These are phyloP conservation scores for Stevia rebaudiana DNA, from an alignment of 140 eudicot species.

Conservation along the genomic window DNA sequence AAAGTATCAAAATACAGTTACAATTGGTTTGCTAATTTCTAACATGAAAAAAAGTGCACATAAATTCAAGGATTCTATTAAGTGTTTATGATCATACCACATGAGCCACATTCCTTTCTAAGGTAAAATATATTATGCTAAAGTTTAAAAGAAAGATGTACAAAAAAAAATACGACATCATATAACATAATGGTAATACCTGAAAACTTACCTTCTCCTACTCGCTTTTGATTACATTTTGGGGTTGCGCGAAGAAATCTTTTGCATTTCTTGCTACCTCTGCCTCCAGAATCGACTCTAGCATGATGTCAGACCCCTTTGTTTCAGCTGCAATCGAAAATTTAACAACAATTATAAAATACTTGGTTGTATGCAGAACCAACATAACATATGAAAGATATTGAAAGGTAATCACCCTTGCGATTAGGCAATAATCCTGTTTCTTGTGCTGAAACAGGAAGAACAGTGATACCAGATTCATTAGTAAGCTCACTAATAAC, in stretches of 20 bases:
- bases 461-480: slow-evolving; percentile 72
- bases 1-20: not conserved
- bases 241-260: slow-evolving; percentile 54
- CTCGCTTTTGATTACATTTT: slow-evolving; percentile 39
- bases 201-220: slow-evolving; percentile 16
- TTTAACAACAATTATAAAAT: not conserved
- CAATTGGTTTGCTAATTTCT: not conserved
- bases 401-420: slow-evolving; percentile 33
- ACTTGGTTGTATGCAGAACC: not conserved
- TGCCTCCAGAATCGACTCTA: slow-evolving; percentile 83
- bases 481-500: slow-evolving; percentile 42
- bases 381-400: slow-evolving; percentile 3
- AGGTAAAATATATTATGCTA: slow-evolving; percentile 7
- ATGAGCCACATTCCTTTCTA: not conserved
- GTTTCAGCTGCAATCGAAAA: slow-evolving; percentile 44
- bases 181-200: not conserved
- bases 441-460: slow-evolving; percentile 90
- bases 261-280: slow-evolving; percentile 87
- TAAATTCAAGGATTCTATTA: not conserved
- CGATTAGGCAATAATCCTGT: slow-evolving; percentile 73
- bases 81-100: not conserved
- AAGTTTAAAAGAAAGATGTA: not conserved
- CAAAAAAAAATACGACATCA: not conserved
- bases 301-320: slow-evolving; percentile 71
- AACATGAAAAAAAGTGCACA: not conserved